Base-by-base conservation (phyloP, 1,284 basidiomycete species). In the Xerocomus minutiporus region DNA sequence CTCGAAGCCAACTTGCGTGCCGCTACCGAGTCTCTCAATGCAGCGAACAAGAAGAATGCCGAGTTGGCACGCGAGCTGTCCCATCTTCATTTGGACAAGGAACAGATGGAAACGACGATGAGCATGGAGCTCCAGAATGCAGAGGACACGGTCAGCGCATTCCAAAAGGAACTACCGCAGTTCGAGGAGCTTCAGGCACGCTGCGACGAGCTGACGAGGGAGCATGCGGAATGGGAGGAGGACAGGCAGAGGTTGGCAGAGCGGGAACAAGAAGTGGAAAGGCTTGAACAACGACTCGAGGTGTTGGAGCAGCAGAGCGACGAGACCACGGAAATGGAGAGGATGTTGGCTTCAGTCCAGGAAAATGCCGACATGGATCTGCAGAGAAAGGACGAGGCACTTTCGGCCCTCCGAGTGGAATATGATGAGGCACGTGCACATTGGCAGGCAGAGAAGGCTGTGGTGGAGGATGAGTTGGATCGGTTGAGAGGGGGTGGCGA, bases 61-160 rank as follows among this genome's bases (percentile, higher is more conserved):
- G 80, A 85, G 58, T 69, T 85, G 70, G 68, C 74, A 15, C 74
- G 80, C 48, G 86, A 90, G 59, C 60, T 86, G 39, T 78, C 80
- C 8, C 68, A 81, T 53, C 66, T 85, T 40, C 73, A 72, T 52
- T 62, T 83, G 48, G 88, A 89, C 64, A 86, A 83, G 69, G 76
- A 82, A 50, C 76, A 85, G 56, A 69, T 84, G 8, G 81, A 86
- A 63, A 82, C 81, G 4, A 75, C 75, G 52, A 74, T 86, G 70
- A 73, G 75, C 3, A 72, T 84, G 69, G 84, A 89, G 54, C 67
- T 88, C 35, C 82, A 86, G 62, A 75, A 69, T 48, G 79, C 84
- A 0, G 79, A 85, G 63, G 85, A 86, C 45, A 82, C 76, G 17
- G 79, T 84, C 40, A 66, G 70, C 25, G 76, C 80, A 5, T 61